Conservation (phyloP, 768 basidiomycete species). For the Pisolithus orientalis region DNA sequence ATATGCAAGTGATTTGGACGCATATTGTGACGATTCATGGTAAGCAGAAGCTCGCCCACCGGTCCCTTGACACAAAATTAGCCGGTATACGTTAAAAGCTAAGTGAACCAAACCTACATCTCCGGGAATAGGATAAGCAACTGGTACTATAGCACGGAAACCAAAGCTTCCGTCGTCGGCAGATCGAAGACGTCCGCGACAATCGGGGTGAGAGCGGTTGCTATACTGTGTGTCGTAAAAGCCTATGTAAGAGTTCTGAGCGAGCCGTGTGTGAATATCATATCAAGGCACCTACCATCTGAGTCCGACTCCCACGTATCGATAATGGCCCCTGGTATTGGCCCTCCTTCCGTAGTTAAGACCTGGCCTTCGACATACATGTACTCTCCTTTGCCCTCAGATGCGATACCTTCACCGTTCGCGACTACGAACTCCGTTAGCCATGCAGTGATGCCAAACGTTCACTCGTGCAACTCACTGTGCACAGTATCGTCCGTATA, state of each 20-base stretch:
- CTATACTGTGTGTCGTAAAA: conserved; percentile 48
- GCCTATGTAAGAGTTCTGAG: conserved; percentile 4
- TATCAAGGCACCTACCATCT: conserved; percentile 33
- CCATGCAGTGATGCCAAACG: neutral
- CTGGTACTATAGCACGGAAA: conserved; percentile 66
- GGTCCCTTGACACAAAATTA: conserved; percentile 44
- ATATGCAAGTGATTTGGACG: conserved; percentile 80
- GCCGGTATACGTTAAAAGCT: conserved; percentile 1
- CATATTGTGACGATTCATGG: conserved; percentile 63
- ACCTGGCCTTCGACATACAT: conserved; percentile 76
- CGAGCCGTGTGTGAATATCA: conserved; percentile 29
- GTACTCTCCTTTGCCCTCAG: conserved; percentile 82
- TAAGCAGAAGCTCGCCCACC: conserved; percentile 54
- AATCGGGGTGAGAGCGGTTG: conserved; percentile 55
- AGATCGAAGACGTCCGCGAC: conserved; percentile 58
- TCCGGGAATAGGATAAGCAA: conserved; percentile 68
- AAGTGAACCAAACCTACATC: conserved; percentile 38
- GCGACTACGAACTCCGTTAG: conserved; percentile 36
- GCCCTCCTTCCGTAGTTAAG: conserved; percentile 50
- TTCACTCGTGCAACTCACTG: conserved; percentile 33
- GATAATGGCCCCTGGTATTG: conserved; percentile 58
- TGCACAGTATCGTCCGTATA: conserved; percentile 72
- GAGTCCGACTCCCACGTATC: conserved; percentile 85
- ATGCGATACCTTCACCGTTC: conserved; percentile 72
- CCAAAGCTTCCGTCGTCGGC: conserved; percentile 58